Evolutionary conservation across 2,329 filamentous ascomycete species (phyloP).

Genomic region (Sclerotinia borealis): DNA sequence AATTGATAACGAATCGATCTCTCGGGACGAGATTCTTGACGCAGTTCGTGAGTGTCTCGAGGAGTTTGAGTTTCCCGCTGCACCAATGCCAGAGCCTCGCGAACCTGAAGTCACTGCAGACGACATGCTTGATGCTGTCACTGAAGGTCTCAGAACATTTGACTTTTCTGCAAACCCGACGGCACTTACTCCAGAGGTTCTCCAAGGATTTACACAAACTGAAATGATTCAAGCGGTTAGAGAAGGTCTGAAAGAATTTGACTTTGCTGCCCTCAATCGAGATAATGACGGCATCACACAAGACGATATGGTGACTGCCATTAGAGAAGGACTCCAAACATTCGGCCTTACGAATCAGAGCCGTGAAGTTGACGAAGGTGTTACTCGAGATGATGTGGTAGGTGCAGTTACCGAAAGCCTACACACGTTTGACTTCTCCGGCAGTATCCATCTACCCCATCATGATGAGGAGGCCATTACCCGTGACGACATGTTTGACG

Average conservation of each 20-base stretch:
- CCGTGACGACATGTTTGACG: conserved; percentile 56
- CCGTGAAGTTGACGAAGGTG: conserved; percentile 43
- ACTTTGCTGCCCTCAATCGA: conserved; percentile 62
- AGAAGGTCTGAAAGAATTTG: conserved; percentile 77
- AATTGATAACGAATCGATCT: conserved; percentile 64
- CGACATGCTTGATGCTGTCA: conserved; percentile 59
- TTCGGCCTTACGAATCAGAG: conserved; percentile 57
- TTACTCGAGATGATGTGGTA: conserved; percentile 68
- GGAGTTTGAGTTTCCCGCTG: conserved; percentile 70
- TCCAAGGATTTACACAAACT: conserved; percentile 64
- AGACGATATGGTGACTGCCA: conserved; percentile 76
- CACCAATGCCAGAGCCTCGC: conserved; percentile 50
- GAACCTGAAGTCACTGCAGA: conserved; percentile 51
- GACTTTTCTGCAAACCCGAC: conserved; percentile 37
- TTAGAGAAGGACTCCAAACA: conserved; percentile 80
- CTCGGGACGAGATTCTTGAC: conserved; percentile 75
- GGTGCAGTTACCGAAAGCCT: conserved; percentile 82
- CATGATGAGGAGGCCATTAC: conserved; percentile 49
- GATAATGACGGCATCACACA: conserved; percentile 67
- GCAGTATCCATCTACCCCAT: conserved; percentile 50
- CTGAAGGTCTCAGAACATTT: conserved; percentile 49
- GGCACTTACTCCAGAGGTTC: conserved; percentile 39
- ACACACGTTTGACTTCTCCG: conserved; percentile 73
- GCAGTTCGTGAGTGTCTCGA: conserved; percentile 83
- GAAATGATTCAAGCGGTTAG: conserved; percentile 81